These are phyloP conservation scores for Aspergillus carbonarius DNA, from an alignment of 2,329 filamentous ascomycete species.

Conservation along the genomic window DNA sequence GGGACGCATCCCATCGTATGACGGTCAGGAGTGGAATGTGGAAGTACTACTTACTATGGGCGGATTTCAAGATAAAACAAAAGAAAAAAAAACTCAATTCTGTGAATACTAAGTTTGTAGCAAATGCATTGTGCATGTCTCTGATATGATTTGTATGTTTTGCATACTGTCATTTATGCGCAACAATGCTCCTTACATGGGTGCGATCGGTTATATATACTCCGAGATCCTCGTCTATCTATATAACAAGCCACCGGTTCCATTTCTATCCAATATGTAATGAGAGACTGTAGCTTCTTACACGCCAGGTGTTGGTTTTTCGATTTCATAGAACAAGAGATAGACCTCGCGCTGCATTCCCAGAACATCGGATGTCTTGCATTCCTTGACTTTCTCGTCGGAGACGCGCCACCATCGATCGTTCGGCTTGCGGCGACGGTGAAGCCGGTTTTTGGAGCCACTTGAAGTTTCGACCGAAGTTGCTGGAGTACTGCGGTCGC, in stretches of 20 bases:
- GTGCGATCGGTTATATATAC: not conserved
- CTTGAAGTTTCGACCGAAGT: slow-evolving; percentile 24
- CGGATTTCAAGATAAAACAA: too few relatives aligned
- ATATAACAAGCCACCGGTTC: not conserved
- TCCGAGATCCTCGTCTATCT: not conserved
- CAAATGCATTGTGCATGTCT: not conserved
- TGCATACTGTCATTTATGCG: not conserved
- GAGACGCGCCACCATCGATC: slow-evolving; percentile 98
- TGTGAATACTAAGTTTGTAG: too few relatives aligned
- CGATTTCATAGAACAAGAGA: slow-evolving; percentile 90
- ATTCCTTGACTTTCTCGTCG: slow-evolving; percentile 93
- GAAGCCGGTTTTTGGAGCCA: slow-evolving; percentile 42
- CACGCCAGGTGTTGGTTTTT: slow-evolving; percentile 42
- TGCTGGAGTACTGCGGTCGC: slow-evolving; percentile 24
- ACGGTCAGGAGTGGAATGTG: not conserved
- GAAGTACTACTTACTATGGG: not conserved
- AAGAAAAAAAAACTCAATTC: too few relatives aligned
- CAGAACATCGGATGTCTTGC: slow-evolving; percentile 86
- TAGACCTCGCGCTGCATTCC: slow-evolving; percentile 96
- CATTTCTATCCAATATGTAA: not conserved
- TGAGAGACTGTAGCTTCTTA: not conserved
- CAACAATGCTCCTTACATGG: not conserved
- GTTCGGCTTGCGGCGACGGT: slow-evolving; percentile 60
- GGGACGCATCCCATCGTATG: not conserved
- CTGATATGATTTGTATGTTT: not conserved